phyloP scores from a whole-genome alignment of 2,329 filamentous ascomycete species.

The Bimuria novae-zelandiae region DNA sequence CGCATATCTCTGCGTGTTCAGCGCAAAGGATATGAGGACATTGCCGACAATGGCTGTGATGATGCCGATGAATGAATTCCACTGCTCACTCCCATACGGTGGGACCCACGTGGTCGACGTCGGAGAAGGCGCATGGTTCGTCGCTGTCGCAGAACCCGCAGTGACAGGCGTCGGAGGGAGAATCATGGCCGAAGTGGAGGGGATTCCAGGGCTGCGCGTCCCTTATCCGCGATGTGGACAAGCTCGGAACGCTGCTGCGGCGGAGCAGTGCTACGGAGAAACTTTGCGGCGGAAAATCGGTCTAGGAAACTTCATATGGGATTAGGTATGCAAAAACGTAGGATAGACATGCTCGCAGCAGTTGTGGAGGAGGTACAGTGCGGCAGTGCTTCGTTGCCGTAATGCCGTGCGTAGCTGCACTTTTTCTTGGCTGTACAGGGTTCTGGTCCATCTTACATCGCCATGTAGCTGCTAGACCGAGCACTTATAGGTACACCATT shows the following conservation, averaged over 20 bases:
- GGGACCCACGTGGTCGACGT: slow-evolving; percentile 16
- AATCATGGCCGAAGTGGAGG: slow-evolving; percentile 35
- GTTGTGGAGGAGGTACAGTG: not conserved
- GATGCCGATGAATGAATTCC: slow-evolving; percentile 96
- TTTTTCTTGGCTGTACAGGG: slow-evolving; percentile 10
- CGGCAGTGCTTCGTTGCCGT: slow-evolving; percentile 8
- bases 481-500: too few relatives aligned
- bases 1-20: slow-evolving; percentile 96
- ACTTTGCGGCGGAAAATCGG: slow-evolving; percentile 2
- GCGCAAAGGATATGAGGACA: slow-evolving; percentile 87
- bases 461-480: slow-evolving; percentile 11
- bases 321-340: slow-evolving; percentile 13
- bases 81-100: slow-evolving; percentile 50
- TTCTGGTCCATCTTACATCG: slow-evolving; percentile 17
- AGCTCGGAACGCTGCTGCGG: slow-evolving; percentile 11
- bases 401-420: slow-evolving; percentile 9
- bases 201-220: slow-evolving; percentile 6
- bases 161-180: slow-evolving; percentile 27
- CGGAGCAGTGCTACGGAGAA: not conserved
- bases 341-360: slow-evolving; percentile 20
- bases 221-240: slow-evolving; percentile 5
- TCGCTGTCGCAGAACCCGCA: slow-evolving; percentile 27
- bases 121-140: slow-evolving; percentile 14
- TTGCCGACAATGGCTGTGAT: slow-evolving; percentile 91
- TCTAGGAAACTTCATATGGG: slow-evolving; percentile 12